Evolutionary conservation across 2,329 filamentous ascomycete genomes (phyloP).

Genomic region (Phialophora expanda): DNA sequence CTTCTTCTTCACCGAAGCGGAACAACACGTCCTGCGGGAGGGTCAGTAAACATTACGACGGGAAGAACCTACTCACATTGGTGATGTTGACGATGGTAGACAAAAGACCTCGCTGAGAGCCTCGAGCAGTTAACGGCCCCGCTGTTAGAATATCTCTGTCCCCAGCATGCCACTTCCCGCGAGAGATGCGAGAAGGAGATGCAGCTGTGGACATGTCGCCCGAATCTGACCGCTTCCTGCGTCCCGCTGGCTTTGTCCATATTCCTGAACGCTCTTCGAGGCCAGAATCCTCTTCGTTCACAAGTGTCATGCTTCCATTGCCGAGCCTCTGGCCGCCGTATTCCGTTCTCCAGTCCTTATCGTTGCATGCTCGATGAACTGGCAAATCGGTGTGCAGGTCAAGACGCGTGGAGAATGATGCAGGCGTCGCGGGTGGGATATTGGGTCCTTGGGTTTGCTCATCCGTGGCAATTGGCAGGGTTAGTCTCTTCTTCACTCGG

Average conservation of each 20-base stretch:
- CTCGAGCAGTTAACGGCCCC: conserved; percentile 11
- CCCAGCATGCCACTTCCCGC: neutral
- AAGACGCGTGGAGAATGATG: conserved; percentile 28
- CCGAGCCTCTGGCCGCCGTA: conserved; percentile 6
- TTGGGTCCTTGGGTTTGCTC: conserved; percentile 7
- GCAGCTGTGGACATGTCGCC: conserved; percentile 9
- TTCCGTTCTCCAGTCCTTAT: neutral
- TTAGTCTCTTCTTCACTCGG: conserved; percentile 24
- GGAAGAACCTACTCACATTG: conserved; percentile 15
- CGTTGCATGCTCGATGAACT: neutral
- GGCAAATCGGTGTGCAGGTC: conserved; percentile 7
- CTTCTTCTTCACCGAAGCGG: conserved; percentile 33
- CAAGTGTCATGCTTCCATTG: conserved; percentile 24
- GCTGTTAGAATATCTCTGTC: neutral
- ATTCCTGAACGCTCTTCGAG: conserved; percentile 12
- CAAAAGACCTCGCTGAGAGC: conserved; percentile 26
- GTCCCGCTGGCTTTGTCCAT: conserved; percentile 14
- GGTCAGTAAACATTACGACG: conserved; percentile 11
- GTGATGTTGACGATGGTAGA: conserved; percentile 29
- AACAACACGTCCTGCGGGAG: conserved; percentile 30
- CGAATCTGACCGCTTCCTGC: conserved; percentile 22
- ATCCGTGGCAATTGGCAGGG: neutral
- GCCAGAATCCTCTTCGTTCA: conserved; percentile 22
- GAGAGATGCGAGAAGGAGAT: conserved; percentile 13
- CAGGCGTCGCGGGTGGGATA: conserved; percentile 23